Base-by-base conservation (phyloP, 2,329 filamentous ascomycete species). In the Fusarium decemcellulare region DNA sequence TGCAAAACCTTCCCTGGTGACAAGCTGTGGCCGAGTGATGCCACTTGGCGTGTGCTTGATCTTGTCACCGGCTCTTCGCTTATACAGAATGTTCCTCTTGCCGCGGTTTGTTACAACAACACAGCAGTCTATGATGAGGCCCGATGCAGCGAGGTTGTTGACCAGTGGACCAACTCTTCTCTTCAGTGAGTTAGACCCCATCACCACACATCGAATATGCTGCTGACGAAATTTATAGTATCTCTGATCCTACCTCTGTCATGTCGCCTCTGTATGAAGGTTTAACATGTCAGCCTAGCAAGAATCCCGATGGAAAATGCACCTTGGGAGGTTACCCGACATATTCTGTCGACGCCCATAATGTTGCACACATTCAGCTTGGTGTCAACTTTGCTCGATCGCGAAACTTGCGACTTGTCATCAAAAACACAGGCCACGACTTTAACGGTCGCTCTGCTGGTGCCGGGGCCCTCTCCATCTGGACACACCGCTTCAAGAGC, bases 381-480 rank as follows among this genome's bases (percentile, higher is more conserved):
- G 79, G 82, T 1, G 74, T 86, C 43, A 84, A 84, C 64, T 83
- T 86, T 65, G 84, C 84, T 14, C 78, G 81, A 8, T 79, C 78
- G 29, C 71, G 78, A 8, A 83, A 85, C 62, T 68, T 86, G 9
- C 82, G 84, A 4, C 72, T 86, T 15, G 81, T 85, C 7, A 77
- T 86, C 58, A 86, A 75, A 57, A 78, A 86, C 75, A 87, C 84
- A 0, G 84, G 84, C 36, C 85, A 86, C 66, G 83, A 85, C 64
- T 85, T 84, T 70, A 76, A 79, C 6, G 90, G 88, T 36, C 88
- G 85, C 1, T 72, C 68, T 15, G 87, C 87, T 0, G 90, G 89
- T n/a, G 85, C 84, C 23, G 89, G 89, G 2, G 82, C 86, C 0
- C 75, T 90, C 5, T 81, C 83, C 5, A 79, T 90, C 54, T 90